A percentile compares a stretch with the other conserved stretches of the same genome.
These are phyloP conservation scores for Fusarium multiceps DNA, from an alignment of 2,329 filamentous ascomycete genomes.

Conservation along the genomic window DNA sequence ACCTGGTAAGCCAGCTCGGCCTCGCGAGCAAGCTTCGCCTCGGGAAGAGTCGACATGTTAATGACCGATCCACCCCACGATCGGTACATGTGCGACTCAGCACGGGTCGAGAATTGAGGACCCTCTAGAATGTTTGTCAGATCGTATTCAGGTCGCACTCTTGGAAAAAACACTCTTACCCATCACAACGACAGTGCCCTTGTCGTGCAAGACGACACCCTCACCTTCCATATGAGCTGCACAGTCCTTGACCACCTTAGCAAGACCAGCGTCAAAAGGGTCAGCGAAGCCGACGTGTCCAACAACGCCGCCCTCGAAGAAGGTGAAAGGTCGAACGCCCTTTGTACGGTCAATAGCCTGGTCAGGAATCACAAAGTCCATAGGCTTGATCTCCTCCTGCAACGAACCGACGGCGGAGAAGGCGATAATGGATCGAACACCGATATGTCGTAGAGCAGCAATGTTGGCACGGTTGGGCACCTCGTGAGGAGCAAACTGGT, in stretches of 20 bases:
- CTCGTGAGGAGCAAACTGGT: slow-evolving; percentile 92
- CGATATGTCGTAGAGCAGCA: slow-evolving; percentile 90
- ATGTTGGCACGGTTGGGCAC: slow-evolving; percentile 97
- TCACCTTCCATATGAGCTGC: slow-evolving; percentile 82
- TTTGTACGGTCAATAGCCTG: slow-evolving; percentile 98
- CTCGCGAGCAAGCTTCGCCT: slow-evolving; percentile 95
- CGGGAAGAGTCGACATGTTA: slow-evolving; percentile 97
- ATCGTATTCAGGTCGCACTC: slow-evolving; percentile 22
- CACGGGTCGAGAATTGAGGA: slow-evolving; percentile 96
- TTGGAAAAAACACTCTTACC: slow-evolving; percentile 57
- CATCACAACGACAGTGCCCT: slow-evolving; percentile 91
- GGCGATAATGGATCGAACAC: slow-evolving; percentile 90
- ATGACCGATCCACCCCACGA: slow-evolving; percentile 93
- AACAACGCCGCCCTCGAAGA: slow-evolving; percentile 92
- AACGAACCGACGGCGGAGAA: slow-evolving; percentile 95
- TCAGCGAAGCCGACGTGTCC: slow-evolving; percentile 96
- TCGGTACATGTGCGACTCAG: slow-evolving; percentile 95
- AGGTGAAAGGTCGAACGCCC: slow-evolving; percentile 92
- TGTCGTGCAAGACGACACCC: slow-evolving; percentile 84
- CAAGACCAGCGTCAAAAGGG: slow-evolving; percentile 86
- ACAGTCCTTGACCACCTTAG: slow-evolving; percentile 80
- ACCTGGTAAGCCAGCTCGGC: slow-evolving; percentile 97
- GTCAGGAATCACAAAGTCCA: slow-evolving; percentile 96
- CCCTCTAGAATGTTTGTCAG: slow-evolving; percentile 71
- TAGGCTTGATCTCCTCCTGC: slow-evolving; percentile 90